Conservation (phyloP, 129 eudicot species). For the Helianthus annuus region HanXRQr2.0-SUNRISE NC_035436.2:5041551-5042050, state of each 20-base stretch:
- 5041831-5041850: background rate
- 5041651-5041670: conserved; percentile 76
- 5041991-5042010: background rate
- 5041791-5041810: background rate
- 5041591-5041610: conserved; percentile 63
- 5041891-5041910: background rate
- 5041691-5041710: background rate
- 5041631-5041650: conserved; percentile 80
- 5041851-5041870: background rate
- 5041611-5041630: conserved; percentile 73
- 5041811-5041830: background rate
- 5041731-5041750: conserved; percentile 1
- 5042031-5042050: background rate
- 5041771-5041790: background rate
- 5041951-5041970: background rate
- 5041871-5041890: background rate
- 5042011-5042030: background rate
- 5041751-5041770: conserved; percentile 7
- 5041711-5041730: background rate
- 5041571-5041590: background rate
- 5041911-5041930: no score
- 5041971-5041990: background rate
- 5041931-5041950: background rate
- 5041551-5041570: background rate
- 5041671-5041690: conserved; percentile 43